phyloP scores from a whole-genome alignment of 768 basidiomycete genomes.

The Suillus americanus region DNA sequence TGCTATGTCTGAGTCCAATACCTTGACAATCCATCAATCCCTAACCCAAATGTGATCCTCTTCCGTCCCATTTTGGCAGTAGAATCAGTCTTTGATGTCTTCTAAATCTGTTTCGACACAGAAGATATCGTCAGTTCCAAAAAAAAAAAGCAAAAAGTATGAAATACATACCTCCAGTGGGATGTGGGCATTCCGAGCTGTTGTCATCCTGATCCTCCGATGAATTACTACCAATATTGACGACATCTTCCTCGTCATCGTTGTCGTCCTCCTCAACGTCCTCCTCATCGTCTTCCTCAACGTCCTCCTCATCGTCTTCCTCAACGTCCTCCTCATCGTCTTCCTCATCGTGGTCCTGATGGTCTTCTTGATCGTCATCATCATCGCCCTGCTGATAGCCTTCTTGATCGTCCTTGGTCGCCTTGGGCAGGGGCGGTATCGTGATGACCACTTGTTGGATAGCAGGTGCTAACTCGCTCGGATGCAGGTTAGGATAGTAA shows the following conservation, averaged over 20 bases:
- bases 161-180: too few relatives aligned
- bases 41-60: not conserved
- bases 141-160: too few relatives aligned
- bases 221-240: too few relatives aligned
- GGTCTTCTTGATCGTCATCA: not conserved
- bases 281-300: not conserved
- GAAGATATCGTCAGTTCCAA: too few relatives aligned
- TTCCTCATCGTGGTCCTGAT: not conserved
- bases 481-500: not conserved
- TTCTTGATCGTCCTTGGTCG: not conserved
- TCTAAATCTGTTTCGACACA: too few relatives aligned
- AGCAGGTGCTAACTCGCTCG: not conserved
- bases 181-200: too few relatives aligned
- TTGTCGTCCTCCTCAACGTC: too few relatives aligned
- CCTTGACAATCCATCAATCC: too few relatives aligned
- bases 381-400: too few relatives aligned
- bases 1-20: not conserved
- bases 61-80: not conserved
- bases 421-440: not conserved
- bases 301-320: not conserved
- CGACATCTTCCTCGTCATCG: too few relatives aligned
- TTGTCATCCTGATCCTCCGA: too few relatives aligned
- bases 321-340: not conserved
- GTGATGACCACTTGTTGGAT: not conserved
- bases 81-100: not conserved